phyloP scores from a whole-genome alignment of 106 monocot species.

The Amphibolis antarctica region DNA sequence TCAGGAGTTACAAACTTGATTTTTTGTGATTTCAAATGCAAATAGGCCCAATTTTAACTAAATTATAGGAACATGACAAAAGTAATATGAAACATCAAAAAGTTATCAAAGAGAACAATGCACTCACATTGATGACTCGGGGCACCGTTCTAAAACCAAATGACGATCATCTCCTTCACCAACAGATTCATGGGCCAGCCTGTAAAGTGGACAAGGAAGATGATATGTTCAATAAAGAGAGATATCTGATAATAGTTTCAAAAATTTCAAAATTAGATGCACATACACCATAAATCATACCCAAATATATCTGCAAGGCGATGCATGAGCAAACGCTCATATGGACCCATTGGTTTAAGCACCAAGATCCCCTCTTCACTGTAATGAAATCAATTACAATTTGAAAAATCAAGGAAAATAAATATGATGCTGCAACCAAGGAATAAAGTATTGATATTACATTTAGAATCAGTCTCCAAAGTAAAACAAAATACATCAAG shows the following conservation, averaged over 20 bases:
- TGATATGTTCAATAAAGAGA: not conserved
- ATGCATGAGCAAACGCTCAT: constrained; percentile 77
- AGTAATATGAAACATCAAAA: not conserved
- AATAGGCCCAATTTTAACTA: no score
- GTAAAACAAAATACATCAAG: no score
- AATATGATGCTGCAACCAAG: not conserved
- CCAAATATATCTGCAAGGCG: constrained; percentile 93
- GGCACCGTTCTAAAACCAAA: constrained; percentile 61
- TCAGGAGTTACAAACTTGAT: no score
- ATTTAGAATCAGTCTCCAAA: no score
- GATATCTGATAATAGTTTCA: not conserved
- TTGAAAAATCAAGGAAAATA: not conserved
- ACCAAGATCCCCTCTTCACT: constrained; percentile 48
- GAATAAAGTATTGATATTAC: no score
- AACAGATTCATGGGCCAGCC: constrained; percentile 90
- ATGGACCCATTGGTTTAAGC: constrained; percentile 69
- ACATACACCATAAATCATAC: constrained; percentile 20
- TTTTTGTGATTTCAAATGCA: no score
- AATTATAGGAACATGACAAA: no score
- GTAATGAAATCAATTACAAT: not conserved
- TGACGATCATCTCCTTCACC: constrained; percentile 90
- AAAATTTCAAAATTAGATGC: constrained; percentile 1
- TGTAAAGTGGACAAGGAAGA: constrained; percentile 9
- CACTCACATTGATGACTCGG: constrained; percentile 78
- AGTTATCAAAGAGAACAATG: not conserved